phyloP scores from a whole-genome alignment of 805 yeast genomes.

The Candida loeiensis region DNA sequence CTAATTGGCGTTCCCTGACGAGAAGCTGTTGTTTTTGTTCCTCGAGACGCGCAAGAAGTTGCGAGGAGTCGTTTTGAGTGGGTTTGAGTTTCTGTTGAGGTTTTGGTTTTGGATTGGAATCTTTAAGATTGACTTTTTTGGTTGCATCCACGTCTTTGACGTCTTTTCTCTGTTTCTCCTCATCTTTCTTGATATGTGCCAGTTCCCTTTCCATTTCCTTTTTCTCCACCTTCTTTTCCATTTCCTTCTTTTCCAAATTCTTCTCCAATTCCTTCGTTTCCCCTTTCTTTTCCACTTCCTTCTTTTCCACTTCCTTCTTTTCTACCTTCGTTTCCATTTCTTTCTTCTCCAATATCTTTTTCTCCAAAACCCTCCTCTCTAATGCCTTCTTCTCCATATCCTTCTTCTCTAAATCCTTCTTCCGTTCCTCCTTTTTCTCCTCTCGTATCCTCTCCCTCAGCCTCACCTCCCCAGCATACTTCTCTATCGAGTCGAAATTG shows the following conservation, averaged over 20 bases:
- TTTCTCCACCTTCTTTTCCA: too few species aligned
- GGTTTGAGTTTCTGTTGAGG: neutral
- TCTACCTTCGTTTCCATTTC: slow-evolving; percentile 2
- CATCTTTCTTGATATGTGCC: too few species aligned
- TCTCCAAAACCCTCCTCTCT: neutral
- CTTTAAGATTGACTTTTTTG: neutral
- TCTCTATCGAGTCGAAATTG: slow-evolving; percentile 17
- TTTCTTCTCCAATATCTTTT: slow-evolving; percentile 6
- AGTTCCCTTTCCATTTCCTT: too few species aligned
- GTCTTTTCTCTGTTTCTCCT: too few species aligned
- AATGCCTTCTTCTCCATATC: slow-evolving; percentile 2
- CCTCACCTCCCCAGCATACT: slow-evolving; percentile 12
- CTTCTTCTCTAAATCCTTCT: slow-evolving; percentile 7
- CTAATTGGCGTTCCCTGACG: slow-evolving; percentile 5
- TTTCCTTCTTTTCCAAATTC: too few species aligned
- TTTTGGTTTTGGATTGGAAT: neutral
- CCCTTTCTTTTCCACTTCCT: slow-evolving; percentile 6
- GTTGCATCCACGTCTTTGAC: too few species aligned
- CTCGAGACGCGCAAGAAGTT: too few species aligned
- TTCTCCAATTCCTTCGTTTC: slow-evolving; percentile 9
- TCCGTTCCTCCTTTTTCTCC: slow-evolving; percentile 5
- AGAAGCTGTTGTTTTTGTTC: slow-evolving; percentile 3
- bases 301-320: neutral
- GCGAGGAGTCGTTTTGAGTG: neutral
- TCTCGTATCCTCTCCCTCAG: slow-evolving; percentile 2